phyloP scores from a whole-genome alignment of 257 asterid genomes.

The Solanum dulcamara region DNA sequence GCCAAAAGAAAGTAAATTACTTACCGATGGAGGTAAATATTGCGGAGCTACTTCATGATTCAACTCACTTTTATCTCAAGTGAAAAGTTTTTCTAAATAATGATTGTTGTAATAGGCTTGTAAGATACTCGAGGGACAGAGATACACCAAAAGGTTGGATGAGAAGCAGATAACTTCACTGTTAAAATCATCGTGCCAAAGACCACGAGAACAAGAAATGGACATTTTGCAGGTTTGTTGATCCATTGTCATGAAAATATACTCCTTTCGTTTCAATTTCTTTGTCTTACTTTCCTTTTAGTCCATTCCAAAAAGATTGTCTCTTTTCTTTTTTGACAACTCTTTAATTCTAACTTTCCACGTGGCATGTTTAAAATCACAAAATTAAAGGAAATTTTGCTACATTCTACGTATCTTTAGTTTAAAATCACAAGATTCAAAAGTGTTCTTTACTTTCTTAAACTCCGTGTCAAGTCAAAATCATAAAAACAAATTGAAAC shows the following conservation, averaged over 20 bases:
- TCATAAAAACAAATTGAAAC: not conserved
- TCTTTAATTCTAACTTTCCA: not conserved
- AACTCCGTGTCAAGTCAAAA: not conserved
- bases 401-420: too few relatives aligned
- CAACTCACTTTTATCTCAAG: not conserved
- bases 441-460: not conserved
- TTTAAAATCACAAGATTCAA: too few relatives aligned
- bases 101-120: conserved; percentile 52
- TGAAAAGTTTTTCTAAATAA: not conserved
- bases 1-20: conserved; percentile 96
- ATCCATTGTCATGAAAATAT: not conserved
- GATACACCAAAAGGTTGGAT: conserved; percentile 86
- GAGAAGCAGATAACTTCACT: conserved; percentile 92
- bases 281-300: not conserved
- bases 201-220: conserved; percentile 89
- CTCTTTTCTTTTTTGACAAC: not conserved
- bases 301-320: not conserved
- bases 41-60: not conserved
- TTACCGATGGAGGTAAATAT: conserved; percentile 87
- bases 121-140: conserved; percentile 91
- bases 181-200: conserved; percentile 83
- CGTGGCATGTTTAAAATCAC: not conserved
- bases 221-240: conserved; percentile 76
- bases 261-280: not conserved
- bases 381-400: too few relatives aligned